These are phyloP conservation scores for Penicillium sp. DNA, from an alignment of 2,329 filamentous ascomycete species.

Conservation along the genomic window DNA sequence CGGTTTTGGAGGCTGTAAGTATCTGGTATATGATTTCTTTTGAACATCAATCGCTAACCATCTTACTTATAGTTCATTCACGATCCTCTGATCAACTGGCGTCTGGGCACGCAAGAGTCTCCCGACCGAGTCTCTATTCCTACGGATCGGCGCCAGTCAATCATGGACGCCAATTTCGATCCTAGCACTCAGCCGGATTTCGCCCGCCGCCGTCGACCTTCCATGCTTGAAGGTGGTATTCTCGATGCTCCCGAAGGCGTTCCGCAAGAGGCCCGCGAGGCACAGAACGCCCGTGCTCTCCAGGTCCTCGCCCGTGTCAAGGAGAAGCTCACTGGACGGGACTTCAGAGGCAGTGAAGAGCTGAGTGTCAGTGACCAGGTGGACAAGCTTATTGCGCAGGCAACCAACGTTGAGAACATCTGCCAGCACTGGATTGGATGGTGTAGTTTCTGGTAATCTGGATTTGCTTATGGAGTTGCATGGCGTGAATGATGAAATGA, in stretches of 20 bases:
- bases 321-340: conserved; percentile 90
- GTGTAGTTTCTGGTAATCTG: conserved; percentile 88
- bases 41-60: conserved; percentile 12
- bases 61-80: conserved; percentile 75
- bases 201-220: conserved; percentile 61
- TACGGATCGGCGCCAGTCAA: conserved; percentile 58
- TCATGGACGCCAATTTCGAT: conserved; percentile 51
- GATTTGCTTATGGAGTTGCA: conserved; percentile 22
- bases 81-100: conserved; percentile 97
- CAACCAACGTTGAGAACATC: conserved; percentile 93
- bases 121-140: conserved; percentile 58
- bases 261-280: conserved; percentile 57
- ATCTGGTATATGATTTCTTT: neutral
- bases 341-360: conserved; percentile 85
- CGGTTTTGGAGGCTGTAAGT: conserved; percentile 90
- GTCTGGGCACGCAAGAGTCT: conserved; percentile 64
- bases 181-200: conserved; percentile 61
- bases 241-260: conserved; percentile 43
- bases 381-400: conserved; percentile 89
- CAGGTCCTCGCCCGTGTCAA: conserved; percentile 89
- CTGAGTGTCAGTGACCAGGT: conserved; percentile 83
- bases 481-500: conserved; percentile 25
- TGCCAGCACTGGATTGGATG: conserved; percentile 99
- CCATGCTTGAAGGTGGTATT: conserved; percentile 60
- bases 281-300: conserved; percentile 86